These are phyloP conservation scores for Trichosanthes truncata DNA, from an alignment of 306 rosid species.

Conservation along the genomic window DNA sequence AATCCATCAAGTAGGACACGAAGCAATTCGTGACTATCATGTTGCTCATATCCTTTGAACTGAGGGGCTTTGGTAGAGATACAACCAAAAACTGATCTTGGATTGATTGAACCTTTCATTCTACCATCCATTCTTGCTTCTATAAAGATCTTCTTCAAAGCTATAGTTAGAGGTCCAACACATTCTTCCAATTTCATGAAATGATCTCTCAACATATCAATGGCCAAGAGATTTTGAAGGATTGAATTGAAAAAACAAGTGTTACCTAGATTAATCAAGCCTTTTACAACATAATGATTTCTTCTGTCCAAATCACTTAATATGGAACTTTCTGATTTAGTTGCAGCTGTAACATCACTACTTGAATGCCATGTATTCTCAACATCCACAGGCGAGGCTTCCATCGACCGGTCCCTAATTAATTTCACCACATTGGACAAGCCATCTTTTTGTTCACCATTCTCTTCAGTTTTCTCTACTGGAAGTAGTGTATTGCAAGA, in stretches of 20 bases:
- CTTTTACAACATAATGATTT: conserved; percentile 56
- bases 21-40: conserved; percentile 93
- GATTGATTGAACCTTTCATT: conserved; percentile 51
- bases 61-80: conserved; percentile 82
- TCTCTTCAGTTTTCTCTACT: conserved; percentile 44
- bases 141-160: conserved; percentile 63
- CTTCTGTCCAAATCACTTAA: conserved; percentile 31
- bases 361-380: conserved; percentile 34
- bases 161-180: conserved; percentile 53
- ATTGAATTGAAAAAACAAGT: conserved; percentile 94
- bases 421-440: conserved; percentile 52
- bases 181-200: conserved; percentile 44
- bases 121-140: conserved; percentile 59
- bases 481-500: conserved; percentile 49
- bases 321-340: conserved; percentile 27
- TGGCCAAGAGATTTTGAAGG: conserved; percentile 78
- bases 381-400: conserved; percentile 26
- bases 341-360: conserved; percentile 42
- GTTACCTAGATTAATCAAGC: conserved; percentile 82
- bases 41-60: conserved; percentile 87
- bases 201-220: conserved; percentile 48
- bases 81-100: conserved; percentile 70
- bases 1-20: conserved; percentile 78
- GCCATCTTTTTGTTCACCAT: conserved; percentile 36
- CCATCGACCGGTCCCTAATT: conserved; percentile 35